phyloP scores from a whole-genome alignment of 2,329 filamentous ascomycete genomes.

The Cordyceps cateniannulata region DNA sequence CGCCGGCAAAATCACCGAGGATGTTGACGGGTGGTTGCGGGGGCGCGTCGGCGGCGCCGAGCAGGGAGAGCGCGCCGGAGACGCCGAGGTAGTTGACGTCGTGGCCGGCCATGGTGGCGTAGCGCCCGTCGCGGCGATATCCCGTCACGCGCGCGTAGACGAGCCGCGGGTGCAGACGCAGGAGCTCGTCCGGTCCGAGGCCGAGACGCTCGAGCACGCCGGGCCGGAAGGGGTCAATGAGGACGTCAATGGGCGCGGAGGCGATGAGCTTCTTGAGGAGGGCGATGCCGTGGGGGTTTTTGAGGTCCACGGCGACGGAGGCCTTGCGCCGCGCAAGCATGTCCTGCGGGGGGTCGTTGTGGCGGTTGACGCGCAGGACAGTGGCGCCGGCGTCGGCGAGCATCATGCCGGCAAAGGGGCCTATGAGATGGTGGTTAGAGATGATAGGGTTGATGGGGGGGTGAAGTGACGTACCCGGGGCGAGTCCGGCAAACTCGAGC shows the following conservation, averaged over 20 bases:
- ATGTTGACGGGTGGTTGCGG: constrained; percentile 80
- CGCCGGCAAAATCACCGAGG: constrained; percentile 85
- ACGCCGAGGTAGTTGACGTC: constrained; percentile 97
- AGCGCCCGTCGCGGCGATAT: constrained; percentile 80
- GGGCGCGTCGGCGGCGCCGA: constrained; percentile 62
- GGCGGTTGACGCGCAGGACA: constrained; percentile 78
- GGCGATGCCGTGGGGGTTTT: constrained; percentile 53
- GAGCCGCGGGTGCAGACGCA: constrained; percentile 63
- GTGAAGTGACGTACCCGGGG: constrained; percentile 43
- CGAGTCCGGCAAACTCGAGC: constrained; percentile 54
- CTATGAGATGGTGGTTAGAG: constrained; percentile 33
- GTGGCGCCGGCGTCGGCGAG: constrained; percentile 85
- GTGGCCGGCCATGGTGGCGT: constrained; percentile 83
- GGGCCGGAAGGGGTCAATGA: constrained; percentile 91
- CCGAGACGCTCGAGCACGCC: constrained; percentile 82
- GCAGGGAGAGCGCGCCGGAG: constrained; percentile 68
- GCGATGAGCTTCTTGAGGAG: constrained; percentile 61
- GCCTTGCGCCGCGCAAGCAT: constrained; percentile 73
- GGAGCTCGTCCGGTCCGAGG: constrained; percentile 64
- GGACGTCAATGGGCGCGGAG: constrained; percentile 66
- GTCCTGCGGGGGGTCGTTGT: constrained; percentile 49
- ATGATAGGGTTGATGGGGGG: background rate
- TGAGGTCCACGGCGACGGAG: constrained; percentile 75
- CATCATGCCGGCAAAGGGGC: constrained; percentile 81
- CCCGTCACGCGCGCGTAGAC: constrained; percentile 85